Evolutionary conservation across 345 rosid genomes (phyloP).

Genomic region (Garcia nutans): DNA sequence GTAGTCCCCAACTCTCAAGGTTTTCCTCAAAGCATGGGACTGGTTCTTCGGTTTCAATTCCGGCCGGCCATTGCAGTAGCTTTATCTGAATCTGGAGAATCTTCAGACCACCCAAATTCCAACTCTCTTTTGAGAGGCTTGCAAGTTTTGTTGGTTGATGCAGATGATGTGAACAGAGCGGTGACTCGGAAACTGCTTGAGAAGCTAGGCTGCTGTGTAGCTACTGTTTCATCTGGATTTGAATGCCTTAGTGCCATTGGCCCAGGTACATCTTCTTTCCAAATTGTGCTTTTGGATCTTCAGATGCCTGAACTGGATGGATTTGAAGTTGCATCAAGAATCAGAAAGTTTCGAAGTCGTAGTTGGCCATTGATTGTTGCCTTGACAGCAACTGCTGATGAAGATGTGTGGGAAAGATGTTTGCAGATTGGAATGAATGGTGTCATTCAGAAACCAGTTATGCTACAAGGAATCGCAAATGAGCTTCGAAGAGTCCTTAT

Average conservation of each 20-base stretch:
- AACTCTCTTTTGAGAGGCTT: constrained; percentile 63
- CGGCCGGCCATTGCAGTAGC: constrained; percentile 44
- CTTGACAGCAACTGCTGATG: constrained; percentile 54
- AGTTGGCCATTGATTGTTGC: constrained; percentile 72
- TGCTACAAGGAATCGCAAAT: constrained; percentile 56
- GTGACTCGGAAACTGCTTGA: constrained; percentile 77
- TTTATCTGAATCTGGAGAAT: constrained; percentile 45
- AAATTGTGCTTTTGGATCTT: constrained; percentile 73
- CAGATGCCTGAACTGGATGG: constrained; percentile 79
- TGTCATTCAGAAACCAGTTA: constrained; percentile 68
- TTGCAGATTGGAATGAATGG: constrained; percentile 73
- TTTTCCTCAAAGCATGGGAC: constrained; percentile 64
- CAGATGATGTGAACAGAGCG: constrained; percentile 66
- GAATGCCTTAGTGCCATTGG: constrained; percentile 65
- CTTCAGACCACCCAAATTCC: constrained; percentile 53
- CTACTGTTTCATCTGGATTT: constrained; percentile 64
- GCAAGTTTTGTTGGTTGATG: constrained; percentile 71
- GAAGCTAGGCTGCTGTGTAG: constrained; percentile 79
- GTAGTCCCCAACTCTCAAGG: constrained; percentile 55
- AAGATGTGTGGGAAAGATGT: constrained; percentile 64
- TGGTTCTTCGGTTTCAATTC: constrained; percentile 65
- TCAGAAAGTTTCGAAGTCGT: constrained; percentile 56
- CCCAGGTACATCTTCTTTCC: constrained; percentile 50
- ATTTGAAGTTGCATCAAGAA: constrained; percentile 74
- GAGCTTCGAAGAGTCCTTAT: constrained; percentile 70